Conservation (phyloP, 2,329 filamentous ascomycete genomes). For the Xylariaceae sp. region DNA sequence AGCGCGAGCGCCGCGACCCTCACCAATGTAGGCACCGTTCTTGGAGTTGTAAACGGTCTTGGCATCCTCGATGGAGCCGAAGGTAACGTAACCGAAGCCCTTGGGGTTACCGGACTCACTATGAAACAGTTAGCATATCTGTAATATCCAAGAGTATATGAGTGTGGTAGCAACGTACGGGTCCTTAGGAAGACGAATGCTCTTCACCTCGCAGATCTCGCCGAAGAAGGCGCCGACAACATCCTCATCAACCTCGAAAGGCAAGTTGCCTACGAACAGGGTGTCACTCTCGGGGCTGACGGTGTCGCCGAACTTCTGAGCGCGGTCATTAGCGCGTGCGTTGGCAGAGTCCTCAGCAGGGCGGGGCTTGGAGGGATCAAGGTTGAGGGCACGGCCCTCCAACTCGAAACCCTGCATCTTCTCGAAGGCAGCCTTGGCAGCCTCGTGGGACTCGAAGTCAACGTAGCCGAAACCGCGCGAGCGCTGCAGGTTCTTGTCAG, state of each 20-base stretch:
- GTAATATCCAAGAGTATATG: background rate
- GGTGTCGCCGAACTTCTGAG: conserved; percentile 69
- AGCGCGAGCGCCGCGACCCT: conserved; percentile 64
- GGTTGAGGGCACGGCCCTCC: conserved; percentile 68
- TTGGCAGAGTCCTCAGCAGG: conserved; percentile 48
- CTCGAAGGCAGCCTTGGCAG: conserved; percentile 66
- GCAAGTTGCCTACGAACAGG: conserved; percentile 86
- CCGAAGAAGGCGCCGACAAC: conserved; percentile 68
- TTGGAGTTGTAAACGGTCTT: conserved; percentile 65
- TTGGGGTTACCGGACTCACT: conserved; percentile 78
- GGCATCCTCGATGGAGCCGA: conserved; percentile 76
- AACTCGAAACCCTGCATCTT: conserved; percentile 70
- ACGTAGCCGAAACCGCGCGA: conserved; percentile 94
- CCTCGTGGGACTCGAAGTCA: conserved; percentile 66
- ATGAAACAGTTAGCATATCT: conserved; percentile 27
- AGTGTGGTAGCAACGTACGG: conserved; percentile 44
- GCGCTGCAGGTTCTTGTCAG: conserved; percentile 71
- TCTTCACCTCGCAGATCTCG: conserved; percentile 64
- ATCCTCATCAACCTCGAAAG: conserved; percentile 77
- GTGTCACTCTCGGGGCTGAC: conserved; percentile 78
- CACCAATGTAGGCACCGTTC: conserved; percentile 59
- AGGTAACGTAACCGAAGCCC: conserved; percentile 90
- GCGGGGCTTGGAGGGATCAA: conserved; percentile 70
- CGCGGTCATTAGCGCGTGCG: conserved; percentile 58
- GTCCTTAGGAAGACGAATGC: conserved; percentile 84